Conservation (phyloP, 768 basidiomycete genomes). For the Gyrodon lividus region DNA sequence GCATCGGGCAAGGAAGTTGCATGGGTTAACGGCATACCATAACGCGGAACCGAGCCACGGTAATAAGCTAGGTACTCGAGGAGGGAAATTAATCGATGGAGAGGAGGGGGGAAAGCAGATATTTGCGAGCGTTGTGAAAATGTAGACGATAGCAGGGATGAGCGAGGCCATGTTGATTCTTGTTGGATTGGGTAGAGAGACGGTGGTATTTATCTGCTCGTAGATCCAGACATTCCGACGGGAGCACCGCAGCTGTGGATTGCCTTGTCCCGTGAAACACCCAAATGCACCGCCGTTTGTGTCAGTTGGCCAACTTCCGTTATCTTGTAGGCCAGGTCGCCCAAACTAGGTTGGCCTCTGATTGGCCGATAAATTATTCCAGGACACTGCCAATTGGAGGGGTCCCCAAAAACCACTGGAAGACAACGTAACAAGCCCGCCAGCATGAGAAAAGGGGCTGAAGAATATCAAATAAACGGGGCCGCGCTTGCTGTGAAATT, state of each 20-base stretch:
- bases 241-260: neutral
- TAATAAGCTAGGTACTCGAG: constrained; percentile 11
- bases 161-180: neutral
- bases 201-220: constrained; percentile 6
- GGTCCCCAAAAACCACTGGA: no score
- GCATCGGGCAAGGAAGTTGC: constrained; percentile 17
- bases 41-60: constrained; percentile 18
- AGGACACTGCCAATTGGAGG: no score
- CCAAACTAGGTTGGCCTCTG: no score
- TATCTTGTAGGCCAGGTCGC: neutral
- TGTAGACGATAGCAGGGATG: neutral
- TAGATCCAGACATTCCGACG: neutral
- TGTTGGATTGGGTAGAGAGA: neutral
- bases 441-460: neutral
- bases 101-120: neutral
- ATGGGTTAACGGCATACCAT: constrained; percentile 12
- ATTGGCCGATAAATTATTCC: no score
- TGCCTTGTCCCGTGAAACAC: no score
- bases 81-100: neutral
- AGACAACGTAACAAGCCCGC: neutral
- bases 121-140: neutral
- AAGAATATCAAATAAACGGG: no score
- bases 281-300: neutral
- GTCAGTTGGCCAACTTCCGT: neutral
- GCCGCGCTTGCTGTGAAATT: no score